Evolutionary conservation across 306 rosid genomes (phyloP).

Genomic region (Nissolia schottii): DNA sequence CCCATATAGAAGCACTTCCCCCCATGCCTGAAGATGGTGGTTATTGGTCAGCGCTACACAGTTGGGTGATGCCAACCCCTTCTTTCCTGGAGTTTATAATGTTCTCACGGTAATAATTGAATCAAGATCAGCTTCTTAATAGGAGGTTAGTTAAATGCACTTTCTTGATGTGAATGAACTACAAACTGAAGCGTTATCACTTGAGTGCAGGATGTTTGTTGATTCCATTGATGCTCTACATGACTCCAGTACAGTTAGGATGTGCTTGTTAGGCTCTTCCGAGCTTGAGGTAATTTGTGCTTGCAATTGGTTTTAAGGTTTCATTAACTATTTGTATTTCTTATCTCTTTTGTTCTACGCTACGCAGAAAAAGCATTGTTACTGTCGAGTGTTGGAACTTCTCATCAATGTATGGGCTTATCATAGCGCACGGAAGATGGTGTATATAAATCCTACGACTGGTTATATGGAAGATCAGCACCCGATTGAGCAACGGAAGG

Average conservation of each 20-base stretch:
- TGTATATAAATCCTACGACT: slow-evolving; percentile 63
- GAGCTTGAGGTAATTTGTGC: slow-evolving; percentile 66
- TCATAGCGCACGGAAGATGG: slow-evolving; percentile 91
- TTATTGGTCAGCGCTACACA: slow-evolving; percentile 86
- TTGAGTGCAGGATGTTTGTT: slow-evolving; percentile 76
- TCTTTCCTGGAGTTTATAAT: slow-evolving; percentile 85
- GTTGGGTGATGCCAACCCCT: slow-evolving; percentile 99
- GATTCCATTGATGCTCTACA: slow-evolving; percentile 83
- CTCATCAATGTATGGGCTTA: slow-evolving; percentile 96
- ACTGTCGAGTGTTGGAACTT: slow-evolving; percentile 79
- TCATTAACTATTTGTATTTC: slow-evolving; percentile 10
- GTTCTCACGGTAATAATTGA: slow-evolving; percentile 72
- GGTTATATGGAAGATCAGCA: slow-evolving; percentile 87
- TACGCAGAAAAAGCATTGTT: slow-evolving; percentile 72
- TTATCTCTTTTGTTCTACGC: slow-evolving; percentile 2
- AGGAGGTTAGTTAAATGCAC: background rate
- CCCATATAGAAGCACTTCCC: slow-evolving; percentile 71
- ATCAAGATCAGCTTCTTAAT: slow-evolving; percentile 8
- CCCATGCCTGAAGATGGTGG: slow-evolving; percentile 96
- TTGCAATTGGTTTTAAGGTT: slow-evolving; percentile 10
- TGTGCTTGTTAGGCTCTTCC: slow-evolving; percentile 73
- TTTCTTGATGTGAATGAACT: slow-evolving; percentile 15
- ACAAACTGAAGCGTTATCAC: slow-evolving; percentile 21
- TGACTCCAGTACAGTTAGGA: slow-evolving; percentile 36
- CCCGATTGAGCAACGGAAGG: slow-evolving; percentile 62